These are phyloP conservation scores for Vitis hybrid DNA, from an alignment of 177 flowering plant genomes.

Conservation along the genomic window DNA sequence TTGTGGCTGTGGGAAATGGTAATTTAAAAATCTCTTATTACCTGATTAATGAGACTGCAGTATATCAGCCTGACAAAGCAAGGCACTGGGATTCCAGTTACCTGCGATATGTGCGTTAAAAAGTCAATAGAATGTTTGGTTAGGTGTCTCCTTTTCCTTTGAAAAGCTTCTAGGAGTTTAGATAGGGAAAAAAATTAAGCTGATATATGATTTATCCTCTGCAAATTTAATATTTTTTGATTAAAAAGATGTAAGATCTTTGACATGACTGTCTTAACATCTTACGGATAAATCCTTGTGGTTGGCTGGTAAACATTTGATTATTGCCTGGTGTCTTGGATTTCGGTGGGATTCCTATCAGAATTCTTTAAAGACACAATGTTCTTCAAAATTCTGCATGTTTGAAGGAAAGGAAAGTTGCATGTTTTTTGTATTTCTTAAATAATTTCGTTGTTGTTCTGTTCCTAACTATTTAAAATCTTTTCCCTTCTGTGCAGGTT, in stretches of 20 bases:
- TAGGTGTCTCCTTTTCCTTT: neutral
- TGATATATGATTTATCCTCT: too few relatives aligned
- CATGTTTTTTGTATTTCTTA: neutral
- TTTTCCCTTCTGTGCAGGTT: constrained; percentile 20
- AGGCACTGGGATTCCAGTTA: neutral
- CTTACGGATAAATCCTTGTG: neutral
- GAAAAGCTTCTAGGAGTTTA: neutral
- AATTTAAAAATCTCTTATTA: neutral
- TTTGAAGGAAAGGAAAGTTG: too few relatives aligned
- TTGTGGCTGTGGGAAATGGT: neutral
- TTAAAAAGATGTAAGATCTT: neutral
- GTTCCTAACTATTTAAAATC: neutral
- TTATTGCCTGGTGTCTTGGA: neutral
- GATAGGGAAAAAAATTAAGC: neutral
- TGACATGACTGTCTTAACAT: neutral
- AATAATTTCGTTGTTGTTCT: neutral
- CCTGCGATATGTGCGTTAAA: neutral
- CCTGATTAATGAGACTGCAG: neutral
- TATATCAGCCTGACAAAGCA: neutral
- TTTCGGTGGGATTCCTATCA: neutral
- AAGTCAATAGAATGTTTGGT: neutral
- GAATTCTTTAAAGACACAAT: neutral
- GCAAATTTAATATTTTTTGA: too few relatives aligned
- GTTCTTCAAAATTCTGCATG: neutral
- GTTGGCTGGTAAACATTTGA: neutral